Evolutionary conservation across 306 rosid genomes (phyloP), one percentile per base, ranked within the genome.

Genomic region (Acacia crassicarpa): DNA sequence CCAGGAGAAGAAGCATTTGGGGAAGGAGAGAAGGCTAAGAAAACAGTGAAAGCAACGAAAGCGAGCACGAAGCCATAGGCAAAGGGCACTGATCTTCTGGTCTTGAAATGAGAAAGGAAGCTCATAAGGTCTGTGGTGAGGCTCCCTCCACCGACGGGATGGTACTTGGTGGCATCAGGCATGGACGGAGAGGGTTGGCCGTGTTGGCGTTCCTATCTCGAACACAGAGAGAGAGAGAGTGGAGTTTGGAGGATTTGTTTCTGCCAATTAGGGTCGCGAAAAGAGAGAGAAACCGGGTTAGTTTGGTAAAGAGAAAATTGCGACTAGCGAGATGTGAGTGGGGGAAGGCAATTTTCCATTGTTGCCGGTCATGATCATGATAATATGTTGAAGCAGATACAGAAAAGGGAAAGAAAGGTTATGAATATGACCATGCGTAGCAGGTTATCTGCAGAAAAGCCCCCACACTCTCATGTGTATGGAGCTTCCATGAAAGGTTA

Each of bases 141-240:
- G 73, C 75, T 88, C 5, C 83, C 83, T 4, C 89, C 87, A 33
- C 83, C 88, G 75, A 82, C 56, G 54, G 92, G 90, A 19, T 30
- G 76, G 75, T 89, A 85, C 90, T 95, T 95, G 11, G 90, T 76
- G 61, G 91, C 82, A 76, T 92, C 96, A 12, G 97, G 94, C 99
- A 93, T 93, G 89, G 85, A 48, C 19, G 56, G 43, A 49, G 14
- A 51, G 54, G 20, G 9, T 2, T 20, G 27, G 8, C 58, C 17
- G 73, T 41, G 56, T 19, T 40, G 20, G 4, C 9, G 77, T 56
- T 59, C 56, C 82, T 70, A 27, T 61, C 56, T 62, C 13, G 33
- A 59, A 9, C 8, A 38, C 41, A 38, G 8, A 38, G 41, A 35
- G 32, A 32, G 12, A 22, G 25, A 40, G 73, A 17, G 46, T 38